Base-by-base conservation (phyloP, 768 basidiomycete species). In the Pholiota conissans region DNA sequence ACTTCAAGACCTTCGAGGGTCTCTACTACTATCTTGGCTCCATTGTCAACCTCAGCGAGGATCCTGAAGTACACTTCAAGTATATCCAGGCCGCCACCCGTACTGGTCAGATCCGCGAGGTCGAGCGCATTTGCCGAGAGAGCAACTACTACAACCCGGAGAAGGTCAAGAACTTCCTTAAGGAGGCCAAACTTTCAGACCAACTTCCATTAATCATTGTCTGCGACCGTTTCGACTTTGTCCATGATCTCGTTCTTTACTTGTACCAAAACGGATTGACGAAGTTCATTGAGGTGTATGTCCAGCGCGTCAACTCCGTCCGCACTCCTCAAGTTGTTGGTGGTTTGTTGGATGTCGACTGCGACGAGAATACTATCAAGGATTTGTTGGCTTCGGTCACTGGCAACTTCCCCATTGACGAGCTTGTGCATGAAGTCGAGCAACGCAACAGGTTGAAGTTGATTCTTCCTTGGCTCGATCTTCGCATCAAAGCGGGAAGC, bases 101-200 rank as follows among this genome's bases (percentile, higher is more conserved):
- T 26, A 99, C 97, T 27, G 95, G 96, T 39, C 97, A 98, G 71
- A 95, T 99, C 64, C 90, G 97, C 49, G 97, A 99, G 72, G 97
- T 99, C 56, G 97, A 99, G 75, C 94, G 97, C 46, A 96, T 99
- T 68, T 98, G 95, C 70, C 83, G 97, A 53, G 97, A 99, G 77
- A 94, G 91, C 73, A 98, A 98, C 76, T 81, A 79, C 76, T 98
- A 98, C 83, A 98, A 95, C 73, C 93, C 97, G 1, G 97, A 99
- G 79, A 99, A 99, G 75, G 97, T 98, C 84, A 98, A 99, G 83
- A 99, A 99, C 76, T 98, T 98, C 89, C 86, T 98, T 73, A 98
- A 98, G 74, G 97, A 99, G 70, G 95, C 97, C 67, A 95, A 97
- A 68, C 87, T 99, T 27, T 76, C 87, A 34, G 97, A 98, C 70